These are phyloP conservation scores for Penicillium sp. DNA, from an alignment of 2,329 filamentous ascomycete species.

Conservation along the genomic window DNA sequence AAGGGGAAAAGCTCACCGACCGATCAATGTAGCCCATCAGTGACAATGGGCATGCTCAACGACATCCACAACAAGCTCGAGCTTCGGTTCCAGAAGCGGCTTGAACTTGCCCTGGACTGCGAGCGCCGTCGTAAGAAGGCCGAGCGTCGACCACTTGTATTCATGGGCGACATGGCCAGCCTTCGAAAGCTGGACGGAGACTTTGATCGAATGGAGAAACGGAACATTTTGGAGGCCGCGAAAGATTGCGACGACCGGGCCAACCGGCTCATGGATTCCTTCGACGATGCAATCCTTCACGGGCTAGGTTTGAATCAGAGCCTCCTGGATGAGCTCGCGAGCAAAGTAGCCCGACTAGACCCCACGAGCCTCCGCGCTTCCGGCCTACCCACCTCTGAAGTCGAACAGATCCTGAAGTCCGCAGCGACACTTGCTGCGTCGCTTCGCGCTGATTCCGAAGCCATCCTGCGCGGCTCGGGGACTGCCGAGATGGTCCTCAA, in stretches of 20 bases:
- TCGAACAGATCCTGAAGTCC: constrained; percentile 38
- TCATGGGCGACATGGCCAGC: constrained; percentile 48
- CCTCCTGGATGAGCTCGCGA: constrained; percentile 47
- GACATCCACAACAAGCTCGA: constrained; percentile 48
- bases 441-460: constrained; percentile 43
- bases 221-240: constrained; percentile 47
- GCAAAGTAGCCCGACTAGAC: constrained; percentile 41
- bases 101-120: constrained; percentile 50
- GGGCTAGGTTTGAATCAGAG: constrained; percentile 51
- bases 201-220: constrained; percentile 50
- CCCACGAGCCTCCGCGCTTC: constrained; percentile 30
- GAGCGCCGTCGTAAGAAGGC: constrained; percentile 54
- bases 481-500: constrained; percentile 49
- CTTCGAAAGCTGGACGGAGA: constrained; percentile 49
- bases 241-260: constrained; percentile 48
- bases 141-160: constrained; percentile 50
- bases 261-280: constrained; percentile 48
- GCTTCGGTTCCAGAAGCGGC: constrained; percentile 47
- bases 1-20: constrained; percentile 29
- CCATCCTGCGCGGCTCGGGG: constrained; percentile 46
- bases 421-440: constrained; percentile 37
- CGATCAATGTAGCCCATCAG: constrained; percentile 36
- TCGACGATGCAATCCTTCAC: constrained; percentile 49
- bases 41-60: constrained; percentile 45
- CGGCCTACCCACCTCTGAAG: constrained; percentile 33